These are phyloP conservation scores for Bondarzewia mesenterica DNA, from an alignment of 1,284 basidiomycete species.

Conservation along the genomic window DNA sequence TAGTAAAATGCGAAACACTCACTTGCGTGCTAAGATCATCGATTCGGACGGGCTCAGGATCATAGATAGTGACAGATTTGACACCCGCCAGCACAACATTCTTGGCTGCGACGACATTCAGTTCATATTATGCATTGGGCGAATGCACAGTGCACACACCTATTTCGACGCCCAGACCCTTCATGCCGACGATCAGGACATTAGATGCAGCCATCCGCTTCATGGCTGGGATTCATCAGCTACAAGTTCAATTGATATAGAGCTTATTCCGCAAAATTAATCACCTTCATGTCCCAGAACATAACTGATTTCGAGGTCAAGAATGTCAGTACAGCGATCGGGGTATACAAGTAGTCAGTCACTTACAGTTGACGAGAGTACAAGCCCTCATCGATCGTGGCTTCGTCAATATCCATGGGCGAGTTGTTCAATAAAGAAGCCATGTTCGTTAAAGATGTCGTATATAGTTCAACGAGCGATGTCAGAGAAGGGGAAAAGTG, in stretches of 20 bases:
- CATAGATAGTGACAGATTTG: slow-evolving; percentile 95
- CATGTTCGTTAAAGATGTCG: slow-evolving; percentile 30
- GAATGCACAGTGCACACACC: slow-evolving; percentile 39
- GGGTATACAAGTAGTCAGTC: slow-evolving; percentile 4
- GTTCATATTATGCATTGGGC: background rate
- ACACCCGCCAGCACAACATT: slow-evolving; percentile 95
- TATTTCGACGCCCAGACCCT: slow-evolving; percentile 94
- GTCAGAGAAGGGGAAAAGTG: background rate
- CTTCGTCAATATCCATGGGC: slow-evolving; percentile 80
- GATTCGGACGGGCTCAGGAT: slow-evolving; percentile 82
- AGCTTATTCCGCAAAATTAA: background rate
- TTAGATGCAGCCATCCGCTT: slow-evolving; percentile 98
- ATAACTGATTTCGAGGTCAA: slow-evolving; percentile 50
- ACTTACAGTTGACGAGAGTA: slow-evolving; percentile 94
- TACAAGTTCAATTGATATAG: background rate
- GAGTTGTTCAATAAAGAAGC: slow-evolving; percentile 39
- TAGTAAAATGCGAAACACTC: slow-evolving; percentile 2
- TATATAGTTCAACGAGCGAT: slow-evolving; percentile 1
- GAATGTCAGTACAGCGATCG: slow-evolving; percentile 16
- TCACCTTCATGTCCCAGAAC: slow-evolving; percentile 93
- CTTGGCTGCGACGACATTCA: slow-evolving; percentile 65
- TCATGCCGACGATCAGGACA: slow-evolving; percentile 89
- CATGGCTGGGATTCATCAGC: slow-evolving; percentile 63
- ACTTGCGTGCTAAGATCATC: slow-evolving; percentile 93
- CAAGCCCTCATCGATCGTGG: slow-evolving; percentile 83